Evolutionary conservation across 1,284 basidiomycete genomes (phyloP).

Genomic region (Hymenochaete sp.): DNA sequence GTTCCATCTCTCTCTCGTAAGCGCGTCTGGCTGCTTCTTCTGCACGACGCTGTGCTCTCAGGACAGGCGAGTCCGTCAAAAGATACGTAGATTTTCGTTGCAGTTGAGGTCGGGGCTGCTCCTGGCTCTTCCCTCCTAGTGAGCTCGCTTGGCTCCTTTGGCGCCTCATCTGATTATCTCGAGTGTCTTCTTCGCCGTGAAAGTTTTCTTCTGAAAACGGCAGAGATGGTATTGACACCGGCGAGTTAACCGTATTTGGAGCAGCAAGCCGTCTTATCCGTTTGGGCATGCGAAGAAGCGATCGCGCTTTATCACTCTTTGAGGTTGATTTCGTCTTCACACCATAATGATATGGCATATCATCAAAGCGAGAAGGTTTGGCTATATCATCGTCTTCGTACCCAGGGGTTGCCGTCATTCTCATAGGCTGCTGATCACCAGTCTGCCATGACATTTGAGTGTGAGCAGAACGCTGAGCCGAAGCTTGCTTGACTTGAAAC

Average conservation of each 20-base stretch:
- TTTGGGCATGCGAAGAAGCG: neutral
- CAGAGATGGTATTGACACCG: neutral
- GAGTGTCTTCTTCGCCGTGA: neutral
- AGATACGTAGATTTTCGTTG: constrained; percentile 9
- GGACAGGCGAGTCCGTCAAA: constrained; percentile 15
- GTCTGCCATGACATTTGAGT: constrained; percentile 5
- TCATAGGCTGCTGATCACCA: neutral
- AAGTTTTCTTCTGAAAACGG: neutral
- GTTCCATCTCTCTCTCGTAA: no score
- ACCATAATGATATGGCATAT: neutral
- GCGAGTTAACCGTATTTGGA: neutral
- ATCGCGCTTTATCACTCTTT: neutral
- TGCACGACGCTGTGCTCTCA: constrained; percentile 2
- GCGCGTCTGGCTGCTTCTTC: neutral
- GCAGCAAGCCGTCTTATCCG: neutral
- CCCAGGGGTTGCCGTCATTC: neutral
- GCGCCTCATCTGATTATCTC: neutral
- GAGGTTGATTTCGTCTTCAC: neutral
- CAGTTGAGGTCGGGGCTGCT: neutral
- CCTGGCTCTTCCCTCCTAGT: neutral
- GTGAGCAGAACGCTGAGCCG: constrained; percentile 1
- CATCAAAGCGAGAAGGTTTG: no score
- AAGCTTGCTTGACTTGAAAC: constrained; percentile 40
- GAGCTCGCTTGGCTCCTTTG: neutral
- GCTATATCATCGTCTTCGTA: neutral